Evolutionary conservation across 352 stramenopile species (phyloP), one percentile per base, ranked within the genome.

Genomic region (Thalassiosira livingstoniorum): DNA sequence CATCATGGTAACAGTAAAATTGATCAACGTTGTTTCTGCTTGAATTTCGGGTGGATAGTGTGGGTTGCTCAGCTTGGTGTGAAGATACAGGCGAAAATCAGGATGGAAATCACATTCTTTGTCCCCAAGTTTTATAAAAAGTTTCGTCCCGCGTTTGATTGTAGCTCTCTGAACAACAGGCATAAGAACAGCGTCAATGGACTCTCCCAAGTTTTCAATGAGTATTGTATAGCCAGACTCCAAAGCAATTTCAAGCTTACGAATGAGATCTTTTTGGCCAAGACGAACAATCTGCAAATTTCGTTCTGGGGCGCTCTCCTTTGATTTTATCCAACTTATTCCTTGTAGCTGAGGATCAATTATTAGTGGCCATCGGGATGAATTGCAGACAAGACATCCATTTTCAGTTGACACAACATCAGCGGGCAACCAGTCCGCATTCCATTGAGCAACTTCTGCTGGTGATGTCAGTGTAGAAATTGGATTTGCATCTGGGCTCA

Each of bases 381-480:
- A 98, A 53, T 96, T 98, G 39, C 92, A 98, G 75, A 99, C 98
- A 60, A 99, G 97, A 5, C 96, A 96, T 31, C 97, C 86, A 70
- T 99, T 99, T 82, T 99, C 97, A 25, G 98, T 98, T 31, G 96
- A 98, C 65, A 99, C 98, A 11, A 95, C 93, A 94, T 99, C 97
- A 29, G 96, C 96, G 18, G 97, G 97, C 11, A 99, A 81, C 0
- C 96, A 97, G 66, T 99, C 96, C 60, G 95, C 97, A 84, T 98
- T 98, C 96, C 98, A 99, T 77, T 98, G 96, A 10, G 96, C 96
- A 66, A 98, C 98, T 73, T 98, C 97, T 27, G 95, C 96, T 72
- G 98, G 96, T 23, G 95, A 98, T 37, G 97, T 98, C 42, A 99
- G 92, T 87, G 98, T 96, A 4, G 90, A 91, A 31, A 99, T 87